Evolutionary conservation across 1,284 basidiomycete species (phyloP), one percentile per base, ranked within the genome.

Genomic region (Cerioporus squamosus): DNA sequence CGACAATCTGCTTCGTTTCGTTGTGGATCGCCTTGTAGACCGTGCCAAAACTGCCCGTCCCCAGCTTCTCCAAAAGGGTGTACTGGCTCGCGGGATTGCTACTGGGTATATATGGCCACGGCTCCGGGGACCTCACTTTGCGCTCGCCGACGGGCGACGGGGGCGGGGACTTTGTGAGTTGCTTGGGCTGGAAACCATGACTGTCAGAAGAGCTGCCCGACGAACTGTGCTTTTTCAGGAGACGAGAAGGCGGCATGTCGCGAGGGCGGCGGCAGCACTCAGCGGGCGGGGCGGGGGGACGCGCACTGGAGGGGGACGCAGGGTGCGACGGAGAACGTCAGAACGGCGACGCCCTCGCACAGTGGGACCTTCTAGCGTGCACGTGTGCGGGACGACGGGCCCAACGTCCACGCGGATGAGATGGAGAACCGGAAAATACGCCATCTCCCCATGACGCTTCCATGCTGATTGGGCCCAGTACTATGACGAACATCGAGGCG

Each of bases 21-120:
- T 94, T 94, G 77, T 99, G 95, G 68, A 95, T 90, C 2, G 94
- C 95, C 79, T 97, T 97, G 86, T 94, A 99, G 51, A 99, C 97
- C 1, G 89, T 93, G 6, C 96, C 96, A 72, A 98, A 99, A 72
- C 92, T 95, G 39, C 97, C 97, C n/a, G 94, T 97, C 10, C 97
- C 97, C 26, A 99, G 84, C 75, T 97, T 97, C 77, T 98, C 95
- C 58, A 97, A 83, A 20, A 99, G 79, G 43, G 93, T 93, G 73
- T 98, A 98, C 70, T 97, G 91, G 65, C 86, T 89, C 6, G 91
- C 87, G 29, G 93, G 93, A 69, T 94, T 94, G 70, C 71, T 89
- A 70, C 80, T 86, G 40, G 90, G 88, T 57, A 89, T 76, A 49
- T 59, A 64, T 15, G 89, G 88, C 70, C 79, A 83, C 24, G 88